Percentiles rank a stretch among this genome's conserved stretches.
Conservation (phyloP, 108 stramenopile genomes). For the Nitzschia sp. region DNA sequence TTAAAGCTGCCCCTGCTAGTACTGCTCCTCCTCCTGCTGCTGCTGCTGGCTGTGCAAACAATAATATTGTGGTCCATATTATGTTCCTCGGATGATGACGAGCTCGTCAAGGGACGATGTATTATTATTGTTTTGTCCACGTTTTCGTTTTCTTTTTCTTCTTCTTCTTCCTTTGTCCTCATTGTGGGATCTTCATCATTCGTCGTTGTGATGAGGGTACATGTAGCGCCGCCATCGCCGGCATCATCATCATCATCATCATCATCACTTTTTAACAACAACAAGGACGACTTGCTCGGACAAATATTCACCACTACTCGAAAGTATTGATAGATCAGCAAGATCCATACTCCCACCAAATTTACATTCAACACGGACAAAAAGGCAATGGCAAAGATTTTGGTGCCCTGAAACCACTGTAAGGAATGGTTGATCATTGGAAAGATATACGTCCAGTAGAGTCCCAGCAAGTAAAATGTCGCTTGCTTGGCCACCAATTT, state of each 20-base stretch:
- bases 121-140: neutral
- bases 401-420: neutral
- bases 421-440: neutral
- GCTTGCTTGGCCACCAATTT: constrained; percentile 2
- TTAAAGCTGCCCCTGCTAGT: neutral
- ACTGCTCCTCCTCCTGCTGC: neutral
- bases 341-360: neutral
- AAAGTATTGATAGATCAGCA: neutral
- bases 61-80: neutral
- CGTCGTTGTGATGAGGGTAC: neutral
- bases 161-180: neutral
- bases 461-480: neutral
- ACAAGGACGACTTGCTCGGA: too few relatives aligned
- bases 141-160: neutral
- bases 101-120: neutral
- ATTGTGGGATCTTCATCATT: neutral
- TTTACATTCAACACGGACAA: neutral
- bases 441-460: constrained; percentile 1
- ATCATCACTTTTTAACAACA: neutral
- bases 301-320: neutral
- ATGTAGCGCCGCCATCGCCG: too few relatives aligned
- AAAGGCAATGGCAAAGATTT: neutral
- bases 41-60: neutral
- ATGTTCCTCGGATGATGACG: neutral
- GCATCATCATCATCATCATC: neutral